Conservation (phyloP, 2,329 filamentous ascomycete genomes). For the Claviceps sp. region DNA sequence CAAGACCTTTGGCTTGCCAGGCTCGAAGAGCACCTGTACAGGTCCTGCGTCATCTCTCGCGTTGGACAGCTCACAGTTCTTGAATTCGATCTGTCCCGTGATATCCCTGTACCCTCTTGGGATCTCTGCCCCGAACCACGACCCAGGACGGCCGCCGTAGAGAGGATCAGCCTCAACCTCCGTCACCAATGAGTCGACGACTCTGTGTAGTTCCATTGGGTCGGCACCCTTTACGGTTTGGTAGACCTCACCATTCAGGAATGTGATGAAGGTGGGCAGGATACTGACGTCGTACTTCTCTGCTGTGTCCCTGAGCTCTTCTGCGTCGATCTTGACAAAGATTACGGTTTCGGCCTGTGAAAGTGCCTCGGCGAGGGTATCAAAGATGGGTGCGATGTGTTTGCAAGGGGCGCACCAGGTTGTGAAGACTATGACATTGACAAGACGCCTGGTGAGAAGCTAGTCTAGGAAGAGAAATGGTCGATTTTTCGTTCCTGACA, state of each 20-base stretch:
- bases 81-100: constrained; percentile 66
- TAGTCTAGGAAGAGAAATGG: constrained; percentile 4
- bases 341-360: constrained; percentile 60
- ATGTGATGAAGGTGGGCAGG: constrained; percentile 88
- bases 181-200: constrained; percentile 56
- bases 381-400: constrained; percentile 70
- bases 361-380: constrained; percentile 57
- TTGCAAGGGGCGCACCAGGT: constrained; percentile 80
- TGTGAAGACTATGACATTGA: constrained; percentile 55
- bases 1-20: constrained; percentile 50
- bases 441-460: constrained; percentile 2
- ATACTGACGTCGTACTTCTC: constrained; percentile 58
- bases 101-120: constrained; percentile 76
- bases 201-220: constrained; percentile 52
- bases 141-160: constrained; percentile 22
- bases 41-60: constrained; percentile 63
- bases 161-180: constrained; percentile 36
- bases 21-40: constrained; percentile 62
- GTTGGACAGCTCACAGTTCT: constrained; percentile 78
- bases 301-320: constrained; percentile 61
- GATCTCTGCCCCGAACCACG: constrained; percentile 62
- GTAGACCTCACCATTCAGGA: constrained; percentile 55
- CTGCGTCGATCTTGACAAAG: constrained; percentile 80
- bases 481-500: too few species aligned
- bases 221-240: constrained; percentile 65